Base-by-base conservation (phyloP, 805 yeast species). In the Hanseniaspora taiwanica region DNA sequence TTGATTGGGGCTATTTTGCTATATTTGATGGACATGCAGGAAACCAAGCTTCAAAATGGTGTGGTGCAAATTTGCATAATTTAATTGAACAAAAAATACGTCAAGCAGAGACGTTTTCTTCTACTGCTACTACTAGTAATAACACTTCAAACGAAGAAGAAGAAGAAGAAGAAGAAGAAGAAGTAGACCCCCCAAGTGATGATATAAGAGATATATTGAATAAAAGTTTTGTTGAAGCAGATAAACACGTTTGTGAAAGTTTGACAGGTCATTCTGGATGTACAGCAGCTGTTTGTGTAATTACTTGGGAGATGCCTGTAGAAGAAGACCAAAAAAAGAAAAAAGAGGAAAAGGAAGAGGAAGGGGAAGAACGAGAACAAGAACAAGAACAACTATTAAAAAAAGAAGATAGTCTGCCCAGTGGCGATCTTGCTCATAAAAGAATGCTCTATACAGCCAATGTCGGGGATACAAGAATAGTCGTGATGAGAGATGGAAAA, bases 1-100 rank as follows among this genome's bases (percentile, higher is more conserved):
- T 81, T 23, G 96, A 86, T 56, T 81, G 94, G 81, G 97, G 96
- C 2, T 89, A 83, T 56, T 86, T 89, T 69, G 97, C 93, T 14
- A 71, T 89, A 1, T 89, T 86, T 60, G 98, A 89, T 60, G 98
- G 98, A 9, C 98, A 89, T 62, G 97, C 97, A 2, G 98, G 98
- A 18, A 76, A 76, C 41, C 84, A 77, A 48, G 80, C 94, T 7
- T 94, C 98, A 1, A 74, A 89, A 51, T 87, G 94, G 93, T 86
- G 96, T 63, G 94, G 96, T 0, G 77, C 83, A 46, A 76, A 81
- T 51, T 59, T 89, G 42, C 96, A 89, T 55, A 64, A 76, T 19
- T 60, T 81, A 23, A 56, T 82, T 35, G 85, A 78, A 48, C 70
- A 70, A 40, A 71, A 68, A 40, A 68, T 85, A 17, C 54, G 75